These are phyloP conservation scores for Ophiostoma novo-ulmi DNA, from an alignment of 2,329 filamentous ascomycete species.

Conservation along the genomic window DNA sequence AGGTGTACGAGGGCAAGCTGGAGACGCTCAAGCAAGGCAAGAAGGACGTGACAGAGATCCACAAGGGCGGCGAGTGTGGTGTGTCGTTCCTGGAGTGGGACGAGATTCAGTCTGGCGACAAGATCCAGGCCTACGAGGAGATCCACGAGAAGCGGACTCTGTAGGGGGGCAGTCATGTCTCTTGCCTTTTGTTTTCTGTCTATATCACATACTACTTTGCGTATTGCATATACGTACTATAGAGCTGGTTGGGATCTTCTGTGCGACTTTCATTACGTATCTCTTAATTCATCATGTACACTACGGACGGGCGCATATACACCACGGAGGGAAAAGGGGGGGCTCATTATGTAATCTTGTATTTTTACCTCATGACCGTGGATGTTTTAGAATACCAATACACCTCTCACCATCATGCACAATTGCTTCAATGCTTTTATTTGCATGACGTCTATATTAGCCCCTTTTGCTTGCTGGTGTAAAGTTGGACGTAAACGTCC, in stretches of 20 bases:
- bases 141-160: conserved; percentile 61
- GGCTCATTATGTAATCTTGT: not conserved
- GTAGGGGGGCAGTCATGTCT: conserved; percentile 33
- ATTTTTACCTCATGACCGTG: not conserved
- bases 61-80: conserved; percentile 90
- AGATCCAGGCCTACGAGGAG: conserved; percentile 83
- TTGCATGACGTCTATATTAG: conserved; percentile 28
- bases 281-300: not conserved
- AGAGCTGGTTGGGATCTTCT: not conserved
- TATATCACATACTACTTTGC: not conserved
- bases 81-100: conserved; percentile 78
- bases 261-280: not conserved
- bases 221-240: not conserved
- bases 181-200: not conserved
- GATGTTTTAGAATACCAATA: conserved; percentile 2
- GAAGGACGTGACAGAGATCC: conserved; percentile 84
- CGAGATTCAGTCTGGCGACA: conserved; percentile 73
- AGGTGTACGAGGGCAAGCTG: conserved; percentile 80
- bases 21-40: conserved; percentile 84
- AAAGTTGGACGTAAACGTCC: conserved; percentile 47
- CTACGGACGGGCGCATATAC: not conserved
- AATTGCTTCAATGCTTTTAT: not conserved
- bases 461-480: conserved; percentile 47
- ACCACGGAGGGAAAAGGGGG: not conserved
- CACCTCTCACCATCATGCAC: not conserved